Evolutionary conservation across 2,329 filamentous ascomycete genomes (phyloP), one percentile per base, ranked within the genome.

Genomic region (Aureobasidium zeae): DNA sequence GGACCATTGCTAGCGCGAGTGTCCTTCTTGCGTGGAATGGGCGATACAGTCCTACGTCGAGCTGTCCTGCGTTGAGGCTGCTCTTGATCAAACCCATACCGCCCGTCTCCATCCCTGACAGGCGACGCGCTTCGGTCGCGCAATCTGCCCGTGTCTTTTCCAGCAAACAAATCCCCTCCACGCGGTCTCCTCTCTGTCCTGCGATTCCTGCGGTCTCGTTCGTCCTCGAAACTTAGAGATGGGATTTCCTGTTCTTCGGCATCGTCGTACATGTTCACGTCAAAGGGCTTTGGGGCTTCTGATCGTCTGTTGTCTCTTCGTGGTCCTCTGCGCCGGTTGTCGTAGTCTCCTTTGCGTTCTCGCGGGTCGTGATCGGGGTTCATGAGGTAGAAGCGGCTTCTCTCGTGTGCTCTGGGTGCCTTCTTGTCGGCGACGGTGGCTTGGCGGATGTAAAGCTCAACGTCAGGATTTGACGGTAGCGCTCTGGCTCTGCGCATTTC

Each of bases 341-440:
- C 43, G 15, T 47, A 41, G 11, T 59, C 52, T 9, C 59, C 52
- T 22, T 60, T 69, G 41, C 77, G 75, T 64, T 85, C 86, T 52
- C 81, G 79, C 2, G 83, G 86, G 55, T 94, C 88, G 58, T 87
- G 79, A 54, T 94, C 85, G 1, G 89, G 89, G 54, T 96, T 85
- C 55, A 91, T 74, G 25, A 95, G 77, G 60, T 98, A 98, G 67
- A 93, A 96, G 10, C 86, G 76, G 63, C 89, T 96, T 49, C 83
- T 75, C 38, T 82, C 74, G 9, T 86, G 77, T 1, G 91, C 89
- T 29, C 85, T 81, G 31, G 70, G 75, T 55, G 79, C 75, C 64
- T 98, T 98, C 58, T 73, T 81, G 64, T 98, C 91, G 16, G 77
- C 72, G 19, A 73, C 69, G 5, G 87, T 74, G 1, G 88, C 82